Conservation (phyloP, 1,139 yeast species). For the Debaryomyces sp. region DNA sequence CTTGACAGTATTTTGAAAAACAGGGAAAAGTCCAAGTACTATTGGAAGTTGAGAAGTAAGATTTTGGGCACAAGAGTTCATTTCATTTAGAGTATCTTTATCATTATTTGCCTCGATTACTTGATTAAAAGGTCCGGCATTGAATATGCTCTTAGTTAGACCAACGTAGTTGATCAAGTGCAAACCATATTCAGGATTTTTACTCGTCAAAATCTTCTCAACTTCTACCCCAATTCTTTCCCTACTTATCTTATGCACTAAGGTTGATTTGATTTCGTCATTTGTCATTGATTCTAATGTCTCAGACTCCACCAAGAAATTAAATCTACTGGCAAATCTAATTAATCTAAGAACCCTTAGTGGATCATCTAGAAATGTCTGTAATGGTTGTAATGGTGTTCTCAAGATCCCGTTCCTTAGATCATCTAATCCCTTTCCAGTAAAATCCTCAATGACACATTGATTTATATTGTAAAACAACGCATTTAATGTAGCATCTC, state of each 20-base stretch:
- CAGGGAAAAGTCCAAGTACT: conserved; percentile 24
- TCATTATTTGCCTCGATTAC: conserved; percentile 24
- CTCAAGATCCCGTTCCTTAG: conserved; percentile 68
- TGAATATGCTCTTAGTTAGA: conserved; percentile 63
- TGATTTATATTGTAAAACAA: conserved; percentile 79
- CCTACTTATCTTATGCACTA: conserved; percentile 76
- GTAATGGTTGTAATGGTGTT: conserved; percentile 83
- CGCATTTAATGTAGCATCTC: conserved; percentile 95
- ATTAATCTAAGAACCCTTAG: conserved; percentile 81
- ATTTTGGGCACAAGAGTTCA: conserved; percentile 5
- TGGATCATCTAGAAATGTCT: conserved; percentile 93
- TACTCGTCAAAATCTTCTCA: conserved; percentile 69
- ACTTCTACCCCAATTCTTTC: conserved; percentile 91
- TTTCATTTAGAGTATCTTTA: conserved; percentile 1
- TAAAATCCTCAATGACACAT: conserved; percentile 77
- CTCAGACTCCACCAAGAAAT: conserved; percentile 62
- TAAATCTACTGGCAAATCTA: conserved; percentile 81
- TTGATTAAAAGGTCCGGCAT: conserved; percentile 33
- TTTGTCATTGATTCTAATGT: conserved; percentile 70
- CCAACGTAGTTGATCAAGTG: conserved; percentile 56
- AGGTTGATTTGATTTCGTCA: conserved; percentile 56
- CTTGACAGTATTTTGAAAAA: conserved; percentile 18
- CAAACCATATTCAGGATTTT: conserved; percentile 67
- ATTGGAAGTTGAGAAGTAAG: conserved; percentile 19
- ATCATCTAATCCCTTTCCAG: conserved; percentile 74